Conservation (phyloP, 2,329 filamentous ascomycete genomes). For the Xylaria sp. region DNA sequence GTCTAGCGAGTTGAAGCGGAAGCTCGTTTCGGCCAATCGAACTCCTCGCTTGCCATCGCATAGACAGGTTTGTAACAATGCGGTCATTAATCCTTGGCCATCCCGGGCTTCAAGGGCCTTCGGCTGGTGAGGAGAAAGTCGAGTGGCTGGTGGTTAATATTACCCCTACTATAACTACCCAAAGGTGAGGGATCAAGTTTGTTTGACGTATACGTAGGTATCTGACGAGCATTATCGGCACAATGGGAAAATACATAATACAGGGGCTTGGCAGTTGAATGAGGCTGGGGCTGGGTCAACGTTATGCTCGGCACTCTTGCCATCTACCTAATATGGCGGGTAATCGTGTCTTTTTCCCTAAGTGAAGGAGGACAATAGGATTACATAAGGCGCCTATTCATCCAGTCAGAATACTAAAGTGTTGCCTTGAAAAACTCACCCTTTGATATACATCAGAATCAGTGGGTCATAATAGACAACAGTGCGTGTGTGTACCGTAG, state of each 20-base stretch:
- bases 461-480: slow-evolving; percentile 27
- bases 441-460: slow-evolving; percentile 25
- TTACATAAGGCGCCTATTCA: slow-evolving; percentile 30
- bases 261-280: slow-evolving; percentile 27
- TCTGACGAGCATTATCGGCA: slow-evolving; percentile 32
- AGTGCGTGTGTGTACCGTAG: slow-evolving; percentile 1
- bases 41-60: slow-evolving; percentile 22
- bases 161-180: slow-evolving; percentile 27
- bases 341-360: slow-evolving; percentile 22
- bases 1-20: slow-evolving; percentile 28
- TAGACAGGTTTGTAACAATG: slow-evolving; percentile 29
- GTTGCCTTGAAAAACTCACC: slow-evolving; percentile 23
- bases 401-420: slow-evolving; percentile 27
- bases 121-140: slow-evolving; percentile 23
- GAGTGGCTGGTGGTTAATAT: slow-evolving; percentile 36
- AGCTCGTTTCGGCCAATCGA: slow-evolving; percentile 25
- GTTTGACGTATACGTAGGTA: slow-evolving; percentile 4
- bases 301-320: slow-evolving; percentile 36
- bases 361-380: slow-evolving; percentile 26
- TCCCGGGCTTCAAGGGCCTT: slow-evolving; percentile 18
- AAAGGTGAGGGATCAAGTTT: slow-evolving; percentile 21
- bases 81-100: slow-evolving; percentile 16
- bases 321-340: slow-evolving; percentile 21
- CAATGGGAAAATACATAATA: slow-evolving; percentile 27
- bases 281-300: slow-evolving; percentile 32